Base-by-base conservation (phyloP, 2,329 filamentous ascomycete genomes). In the Epicoccum nigrum region DNA sequence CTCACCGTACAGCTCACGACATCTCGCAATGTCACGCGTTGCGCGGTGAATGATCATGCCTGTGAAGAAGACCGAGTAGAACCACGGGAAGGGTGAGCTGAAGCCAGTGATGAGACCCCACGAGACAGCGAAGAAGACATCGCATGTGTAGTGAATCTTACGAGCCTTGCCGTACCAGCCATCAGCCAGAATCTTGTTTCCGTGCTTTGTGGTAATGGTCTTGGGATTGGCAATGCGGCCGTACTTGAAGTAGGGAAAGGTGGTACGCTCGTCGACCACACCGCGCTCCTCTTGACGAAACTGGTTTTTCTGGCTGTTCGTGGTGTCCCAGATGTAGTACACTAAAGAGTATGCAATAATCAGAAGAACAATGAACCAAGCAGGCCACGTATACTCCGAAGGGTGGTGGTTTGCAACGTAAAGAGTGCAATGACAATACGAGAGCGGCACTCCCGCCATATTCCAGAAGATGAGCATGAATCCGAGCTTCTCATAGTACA, bases 381-480 rank as follows among this genome's bases (percentile, higher is more conserved):
- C 84, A 67, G 90, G 89, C 87, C 88, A 92, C 45, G 80, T 81
- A 75, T 96, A 96, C 51, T 85, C 84, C 28, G 84, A 81, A 0
- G 92, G 89, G 65, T 88, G 77, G 73, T 95, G 91, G 74, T 89
- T 92, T 60, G 91, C 91, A 42, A 96, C 82, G 77, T 89, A 96
- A 65, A 96, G 85, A 40, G 89, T 93, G 82, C 89, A 94, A 80
- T 96, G 92, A 79, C 91, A 96, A 82, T 96, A 96, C 46, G 86
- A 92, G 44, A 96, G 81, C 12, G 92, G 92, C 20, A 96, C 92
- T 61, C 92, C 92, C 38, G 92, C 91, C 71, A 96, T 80, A 76
- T 96, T 96, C 92, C 92, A 96, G 84, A 96, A 96, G 74, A 95
- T 95, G 61, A 96, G 84, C 92, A 96, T 96, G 80, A 96, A 96